phyloP scores from a whole-genome alignment of 768 basidiomycete species.

The Collybia nuda region DNA sequence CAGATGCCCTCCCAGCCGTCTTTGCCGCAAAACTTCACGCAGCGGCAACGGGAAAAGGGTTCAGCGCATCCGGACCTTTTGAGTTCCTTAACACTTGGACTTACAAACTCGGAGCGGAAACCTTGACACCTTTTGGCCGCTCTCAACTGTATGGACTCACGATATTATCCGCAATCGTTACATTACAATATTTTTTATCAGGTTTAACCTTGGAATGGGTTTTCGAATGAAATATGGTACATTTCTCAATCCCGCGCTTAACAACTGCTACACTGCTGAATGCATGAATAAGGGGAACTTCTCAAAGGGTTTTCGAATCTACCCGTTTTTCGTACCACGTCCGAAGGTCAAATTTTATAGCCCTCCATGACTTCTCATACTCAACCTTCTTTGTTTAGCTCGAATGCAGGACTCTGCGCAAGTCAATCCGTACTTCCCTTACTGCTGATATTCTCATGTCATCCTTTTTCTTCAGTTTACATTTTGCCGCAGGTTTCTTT shows the following conservation, averaged over 20 bases:
- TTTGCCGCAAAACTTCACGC: conserved; percentile 48
- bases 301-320: conserved; percentile 42
- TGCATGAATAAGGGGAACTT: conserved; percentile 23
- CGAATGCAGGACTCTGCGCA: too few species aligned
- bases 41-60: conserved; percentile 36
- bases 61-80: conserved; percentile 54
- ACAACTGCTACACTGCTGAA: conserved; percentile 1
- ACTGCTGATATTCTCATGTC: not conserved
- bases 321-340: conserved; percentile 66
- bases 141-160: conserved; percentile 53
- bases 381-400: too few species aligned
- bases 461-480: conserved; percentile 22
- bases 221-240: conserved; percentile 64
- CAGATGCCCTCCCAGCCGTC: conserved; percentile 40
- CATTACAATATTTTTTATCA: conserved; percentile 5
- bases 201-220: conserved; percentile 51
- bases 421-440: too few species aligned
- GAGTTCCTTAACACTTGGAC: conserved; percentile 73
- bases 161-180: not conserved
- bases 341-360: conserved; percentile 35
- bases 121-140: conserved; percentile 75
- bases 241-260: conserved; percentile 30
- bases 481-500: conserved; percentile 62
- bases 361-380: not conserved
- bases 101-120: conserved; percentile 76